Conservation (phyloP, 2,329 filamentous ascomycete genomes). For the Monosporascus sp. region DNA sequence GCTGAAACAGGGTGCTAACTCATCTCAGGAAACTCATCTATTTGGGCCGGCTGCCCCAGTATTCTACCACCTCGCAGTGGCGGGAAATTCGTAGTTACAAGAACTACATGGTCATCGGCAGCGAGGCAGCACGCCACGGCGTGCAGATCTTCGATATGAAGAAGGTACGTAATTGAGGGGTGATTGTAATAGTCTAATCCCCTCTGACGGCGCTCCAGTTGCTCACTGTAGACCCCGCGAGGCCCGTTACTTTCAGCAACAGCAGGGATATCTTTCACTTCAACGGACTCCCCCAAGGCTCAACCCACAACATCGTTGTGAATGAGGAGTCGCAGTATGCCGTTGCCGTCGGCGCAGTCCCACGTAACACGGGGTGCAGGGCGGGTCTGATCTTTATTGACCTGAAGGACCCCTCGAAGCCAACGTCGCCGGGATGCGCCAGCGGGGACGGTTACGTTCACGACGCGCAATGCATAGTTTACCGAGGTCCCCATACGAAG, state of each 20-base stretch:
- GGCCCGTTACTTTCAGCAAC: conserved; percentile 29
- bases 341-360: conserved; percentile 38
- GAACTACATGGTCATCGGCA: conserved; percentile 32
- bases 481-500: conserved; percentile 43
- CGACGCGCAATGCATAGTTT: conserved; percentile 48
- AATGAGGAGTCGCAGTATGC: conserved; percentile 44
- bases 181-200: no score
- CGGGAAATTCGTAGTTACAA: conserved; percentile 36
- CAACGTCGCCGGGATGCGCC: conserved; percentile 47
- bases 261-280: conserved; percentile 32
- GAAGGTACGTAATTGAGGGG: conserved; percentile 17
- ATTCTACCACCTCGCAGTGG: conserved; percentile 29
- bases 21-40: conserved; percentile 32
- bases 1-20: no score
- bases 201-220: conserved; percentile 26
- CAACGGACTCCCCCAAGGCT: conserved; percentile 27
- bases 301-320: conserved; percentile 48
- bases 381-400: conserved; percentile 55
- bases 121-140: conserved; percentile 43
- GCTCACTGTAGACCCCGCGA: conserved; percentile 35
- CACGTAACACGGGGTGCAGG: conserved; percentile 37
- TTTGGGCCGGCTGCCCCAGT: conserved; percentile 39
- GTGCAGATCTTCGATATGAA: conserved; percentile 61
- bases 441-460: conserved; percentile 54
- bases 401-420: conserved; percentile 47